Conservation (phyloP, 805 yeast species). For the Cyberlindnera euphorbiae region DNA sequence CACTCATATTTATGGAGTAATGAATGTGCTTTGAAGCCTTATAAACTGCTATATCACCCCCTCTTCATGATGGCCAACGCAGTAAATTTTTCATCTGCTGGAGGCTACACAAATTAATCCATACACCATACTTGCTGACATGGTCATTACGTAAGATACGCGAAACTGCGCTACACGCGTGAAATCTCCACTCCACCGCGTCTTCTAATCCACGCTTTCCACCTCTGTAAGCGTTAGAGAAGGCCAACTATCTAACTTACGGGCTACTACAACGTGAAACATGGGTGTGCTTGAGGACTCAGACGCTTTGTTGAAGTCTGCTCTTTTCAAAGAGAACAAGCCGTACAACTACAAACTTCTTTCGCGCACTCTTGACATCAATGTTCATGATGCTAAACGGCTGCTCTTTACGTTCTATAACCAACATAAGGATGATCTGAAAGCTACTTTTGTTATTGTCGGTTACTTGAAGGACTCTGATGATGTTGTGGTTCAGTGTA, state of each 20-base stretch:
- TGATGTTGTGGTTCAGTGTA: constrained; percentile 19
- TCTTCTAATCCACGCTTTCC: no score
- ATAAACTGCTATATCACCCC: neutral
- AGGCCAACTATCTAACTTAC: no score
- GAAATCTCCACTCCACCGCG: no score
- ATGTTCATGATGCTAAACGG: constrained; percentile 35
- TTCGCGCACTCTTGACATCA: constrained; percentile 36
- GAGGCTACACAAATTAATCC: no score
- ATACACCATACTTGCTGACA: neutral
- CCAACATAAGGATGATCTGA: constrained; percentile 31
- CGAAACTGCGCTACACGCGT: no score
- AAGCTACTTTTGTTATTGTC: constrained; percentile 38
- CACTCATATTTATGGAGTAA: constrained; percentile 17
- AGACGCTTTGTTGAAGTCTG: constrained; percentile 2
- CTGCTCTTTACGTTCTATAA: constrained; percentile 35
- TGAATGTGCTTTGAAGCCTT: neutral
- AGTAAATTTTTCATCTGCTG: no score
- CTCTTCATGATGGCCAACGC: no score
- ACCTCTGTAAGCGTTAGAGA: no score
- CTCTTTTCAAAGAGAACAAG: constrained; percentile 12
- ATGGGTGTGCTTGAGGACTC: constrained; percentile 7
- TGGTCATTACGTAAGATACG: neutral
- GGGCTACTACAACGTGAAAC: no score
- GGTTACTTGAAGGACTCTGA: constrained; percentile 27
- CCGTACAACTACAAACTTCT: constrained; percentile 38